Evolutionary conservation across 2,329 filamentous ascomycete species (phyloP).

Genomic region (Aspergillus japonicus): DNA sequence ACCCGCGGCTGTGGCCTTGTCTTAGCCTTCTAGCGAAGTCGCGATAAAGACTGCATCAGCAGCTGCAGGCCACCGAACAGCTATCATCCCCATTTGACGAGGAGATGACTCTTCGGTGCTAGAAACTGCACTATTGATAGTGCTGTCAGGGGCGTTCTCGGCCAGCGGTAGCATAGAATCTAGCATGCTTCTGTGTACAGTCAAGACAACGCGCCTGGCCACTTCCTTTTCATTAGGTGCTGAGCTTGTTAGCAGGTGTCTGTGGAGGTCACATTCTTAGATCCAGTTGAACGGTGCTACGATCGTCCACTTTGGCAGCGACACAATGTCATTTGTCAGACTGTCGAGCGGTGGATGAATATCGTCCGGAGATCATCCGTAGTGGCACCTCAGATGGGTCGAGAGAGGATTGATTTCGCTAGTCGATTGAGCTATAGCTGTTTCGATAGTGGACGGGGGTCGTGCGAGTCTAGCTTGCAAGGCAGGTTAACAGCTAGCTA

Average conservation of each 20-base stretch:
- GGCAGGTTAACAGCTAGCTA: not conserved
- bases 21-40: not conserved
- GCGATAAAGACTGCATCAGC: not conserved
- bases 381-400: not conserved
- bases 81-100: not conserved
- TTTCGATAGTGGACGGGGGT: not conserved
- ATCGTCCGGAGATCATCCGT: slow-evolving; percentile 3
- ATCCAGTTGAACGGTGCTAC: not conserved
- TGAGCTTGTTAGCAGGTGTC: not conserved
- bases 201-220: not conserved
- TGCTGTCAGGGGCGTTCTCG: not conserved
- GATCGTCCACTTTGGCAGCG: not conserved
- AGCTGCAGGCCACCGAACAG: not conserved
- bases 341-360: not conserved
- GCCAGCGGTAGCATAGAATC: not conserved
- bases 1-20: slow-evolving; percentile 1
- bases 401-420: not conserved
- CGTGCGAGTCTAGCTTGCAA: not conserved
- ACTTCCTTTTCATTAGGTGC: not conserved
- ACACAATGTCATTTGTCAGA: not conserved
- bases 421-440: not conserved
- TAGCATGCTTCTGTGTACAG: not conserved
- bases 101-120: too few species aligned
- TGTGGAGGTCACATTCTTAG: not conserved
- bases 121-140: not conserved